Evolutionary conservation across 2,329 filamentous ascomycete species (phyloP).

Genomic region (Pseudohalonectria lignicola): DNA sequence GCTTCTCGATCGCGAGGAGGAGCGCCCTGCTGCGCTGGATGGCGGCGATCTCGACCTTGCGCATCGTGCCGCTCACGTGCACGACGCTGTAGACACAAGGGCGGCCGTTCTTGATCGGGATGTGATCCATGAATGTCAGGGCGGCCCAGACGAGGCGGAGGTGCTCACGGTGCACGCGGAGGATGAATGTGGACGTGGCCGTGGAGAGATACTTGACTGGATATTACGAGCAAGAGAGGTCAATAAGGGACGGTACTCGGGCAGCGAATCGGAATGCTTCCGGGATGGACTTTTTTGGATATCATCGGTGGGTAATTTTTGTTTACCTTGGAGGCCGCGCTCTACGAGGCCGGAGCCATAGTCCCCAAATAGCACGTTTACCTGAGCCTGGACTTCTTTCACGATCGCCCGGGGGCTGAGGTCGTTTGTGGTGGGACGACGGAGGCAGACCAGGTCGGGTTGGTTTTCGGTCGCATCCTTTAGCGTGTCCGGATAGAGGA

Average conservation of each 20-base stretch:
- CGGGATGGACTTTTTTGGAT: too few relatives aligned
- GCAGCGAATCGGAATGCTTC: too few relatives aligned
- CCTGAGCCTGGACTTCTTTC: constrained; percentile 58
- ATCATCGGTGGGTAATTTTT: neutral
- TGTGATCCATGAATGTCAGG: constrained; percentile 63
- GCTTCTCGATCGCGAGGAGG: constrained; percentile 54
- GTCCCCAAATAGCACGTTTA: constrained; percentile 73
- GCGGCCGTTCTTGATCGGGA: constrained; percentile 50
- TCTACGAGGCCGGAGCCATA: constrained; percentile 71
- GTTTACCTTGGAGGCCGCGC: constrained; percentile 55
- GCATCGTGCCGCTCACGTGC: constrained; percentile 84
- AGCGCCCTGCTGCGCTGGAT: constrained; percentile 65
- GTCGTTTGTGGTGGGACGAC: constrained; percentile 64
- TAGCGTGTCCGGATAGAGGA: constrained; percentile 65
- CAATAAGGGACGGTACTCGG: neutral
- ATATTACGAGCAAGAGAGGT: neutral
- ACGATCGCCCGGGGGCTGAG: constrained; percentile 57
- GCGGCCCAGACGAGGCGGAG: constrained; percentile 87
- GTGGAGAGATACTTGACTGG: constrained; percentile 85
- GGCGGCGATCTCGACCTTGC: constrained; percentile 83
- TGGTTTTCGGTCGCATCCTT: constrained; percentile 17
- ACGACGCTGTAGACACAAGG: constrained; percentile 76
- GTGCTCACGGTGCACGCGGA: constrained; percentile 71
- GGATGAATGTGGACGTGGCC: constrained; percentile 89
- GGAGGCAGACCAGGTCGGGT: constrained; percentile 59